Evolutionary conservation across 148 eudicot species (phyloP), one percentile per base, ranked within the genome.

Genomic region (Tetragonia tetragonoides): DNA sequence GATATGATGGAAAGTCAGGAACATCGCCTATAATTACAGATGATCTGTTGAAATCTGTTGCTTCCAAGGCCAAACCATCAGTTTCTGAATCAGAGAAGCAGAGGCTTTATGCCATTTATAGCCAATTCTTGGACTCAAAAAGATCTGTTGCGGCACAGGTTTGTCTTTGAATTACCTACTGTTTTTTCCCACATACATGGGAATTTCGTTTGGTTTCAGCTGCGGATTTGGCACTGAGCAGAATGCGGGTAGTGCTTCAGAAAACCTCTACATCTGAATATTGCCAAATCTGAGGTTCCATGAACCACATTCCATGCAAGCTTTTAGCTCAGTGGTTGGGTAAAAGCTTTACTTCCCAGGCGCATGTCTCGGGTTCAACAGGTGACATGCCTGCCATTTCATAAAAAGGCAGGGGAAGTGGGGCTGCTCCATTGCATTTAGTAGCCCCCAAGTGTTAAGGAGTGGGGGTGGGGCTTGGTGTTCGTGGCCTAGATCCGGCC

Each of bases 101-200:
- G 53, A 85, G 95, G 74, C 82, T 95, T 53, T 91, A 88, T 75
- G 82, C 78, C 73, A 95, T 95, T 74, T 95, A 95, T 78, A 78
- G 82, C 84, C 97, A 95, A 75, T 95, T 95, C 73, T 84, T 93
- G 82, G 94, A 93, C 77, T 82, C 97, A 7, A 95, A 95, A 83
- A 85, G 85, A 87, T 89, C 97, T 24, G 85, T 78, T 72, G 85
- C 90, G 74, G 82, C 95, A 49, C 95, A 95, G 99, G 99, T 95
- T 70, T 75, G 84, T 84, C 86, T 75, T 80, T 34, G 65, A 17
- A 56, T 23, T 17, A 14, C 28, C 11, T 11, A 39, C 51, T 16
- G 0, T 73, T 3, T 61, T 73, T 39, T 67, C 69, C 47, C 24
- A 56, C 6, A 5, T 49, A 54, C 49, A 21, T 57, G 3, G 39